Conservation (phyloP, 306 rosid genomes). For the Prunus salicina region DNA sequence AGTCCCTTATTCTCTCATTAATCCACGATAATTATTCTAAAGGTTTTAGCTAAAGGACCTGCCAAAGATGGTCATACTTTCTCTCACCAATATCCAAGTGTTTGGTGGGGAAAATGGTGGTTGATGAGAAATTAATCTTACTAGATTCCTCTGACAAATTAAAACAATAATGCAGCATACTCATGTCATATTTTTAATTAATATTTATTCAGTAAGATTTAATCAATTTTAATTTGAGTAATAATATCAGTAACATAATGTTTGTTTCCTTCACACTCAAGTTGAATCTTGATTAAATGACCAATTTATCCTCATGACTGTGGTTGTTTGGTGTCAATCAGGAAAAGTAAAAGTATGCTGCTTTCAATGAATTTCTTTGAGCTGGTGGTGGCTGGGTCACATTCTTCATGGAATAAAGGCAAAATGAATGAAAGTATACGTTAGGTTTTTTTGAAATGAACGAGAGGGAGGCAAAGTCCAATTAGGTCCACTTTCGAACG, state of each 20-base stretch:
- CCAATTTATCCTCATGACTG: conserved; percentile 3
- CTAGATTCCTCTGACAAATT: background rate
- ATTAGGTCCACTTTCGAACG: conserved; percentile 42
- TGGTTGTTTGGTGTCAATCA: background rate
- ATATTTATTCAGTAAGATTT: background rate
- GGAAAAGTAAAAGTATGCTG: background rate
- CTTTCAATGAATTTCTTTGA: conserved; percentile 6
- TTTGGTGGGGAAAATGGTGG: background rate
- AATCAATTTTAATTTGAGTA: background rate
- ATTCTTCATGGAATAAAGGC: conserved; percentile 35
- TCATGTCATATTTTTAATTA: too few species aligned
- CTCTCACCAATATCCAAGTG: background rate
- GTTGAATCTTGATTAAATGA: background rate
- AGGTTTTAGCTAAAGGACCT: background rate
- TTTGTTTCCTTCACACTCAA: background rate
- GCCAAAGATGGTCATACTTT: background rate
- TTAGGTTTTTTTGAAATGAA: conserved; percentile 42
- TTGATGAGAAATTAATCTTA: background rate
- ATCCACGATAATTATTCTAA: background rate
- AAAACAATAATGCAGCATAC: background rate
- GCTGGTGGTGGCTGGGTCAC: conserved; percentile 32
- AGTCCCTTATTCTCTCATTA: background rate
- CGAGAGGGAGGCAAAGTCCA: conserved; percentile 34
- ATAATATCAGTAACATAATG: too few species aligned
- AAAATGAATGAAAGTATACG: conserved; percentile 21